Conservation (phyloP, 441 rosid species). For the Erodium texanum region DNA sequence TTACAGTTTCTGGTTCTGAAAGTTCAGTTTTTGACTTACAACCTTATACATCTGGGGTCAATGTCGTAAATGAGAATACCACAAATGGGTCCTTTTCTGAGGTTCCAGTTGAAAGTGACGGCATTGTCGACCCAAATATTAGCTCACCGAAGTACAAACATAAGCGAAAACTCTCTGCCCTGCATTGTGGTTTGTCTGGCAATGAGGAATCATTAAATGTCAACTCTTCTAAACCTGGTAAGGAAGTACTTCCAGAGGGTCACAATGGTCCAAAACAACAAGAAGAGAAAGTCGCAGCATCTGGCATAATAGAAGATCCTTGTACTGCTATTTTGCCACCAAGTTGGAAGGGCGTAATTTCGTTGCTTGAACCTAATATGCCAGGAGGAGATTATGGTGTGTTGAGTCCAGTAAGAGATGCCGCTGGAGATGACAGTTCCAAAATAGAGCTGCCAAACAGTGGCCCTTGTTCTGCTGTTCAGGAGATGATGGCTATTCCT, state of each 20-base stretch:
- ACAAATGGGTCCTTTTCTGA: constrained; percentile 17
- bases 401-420: constrained; percentile 26
- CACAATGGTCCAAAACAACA: constrained; percentile 23
- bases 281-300: constrained; percentile 21
- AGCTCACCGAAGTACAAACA: constrained; percentile 26
- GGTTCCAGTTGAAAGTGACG: constrained; percentile 15
- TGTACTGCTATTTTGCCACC: constrained; percentile 20
- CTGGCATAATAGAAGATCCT: constrained; percentile 19
- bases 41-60: constrained; percentile 22
- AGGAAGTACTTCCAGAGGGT: constrained; percentile 21
- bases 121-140: background rate
- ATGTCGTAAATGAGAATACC: constrained; percentile 16
- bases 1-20: constrained; percentile 13
- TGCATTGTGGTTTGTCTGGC: constrained; percentile 28
- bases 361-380: constrained; percentile 19
- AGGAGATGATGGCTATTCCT: constrained; percentile 27
- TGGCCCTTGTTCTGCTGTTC: constrained; percentile 26
- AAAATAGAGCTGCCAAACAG: constrained; percentile 20
- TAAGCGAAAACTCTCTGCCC: constrained; percentile 26
- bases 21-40: constrained; percentile 24
- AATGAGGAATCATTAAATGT: constrained; percentile 26
- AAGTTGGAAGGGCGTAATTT: constrained; percentile 13
- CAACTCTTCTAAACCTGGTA: constrained; percentile 19
- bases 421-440: constrained; percentile 25
- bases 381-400: constrained; percentile 25